Base-by-base conservation (phyloP, 2,329 filamentous ascomycete genomes). In the Xylariaceae sp. region DNA sequence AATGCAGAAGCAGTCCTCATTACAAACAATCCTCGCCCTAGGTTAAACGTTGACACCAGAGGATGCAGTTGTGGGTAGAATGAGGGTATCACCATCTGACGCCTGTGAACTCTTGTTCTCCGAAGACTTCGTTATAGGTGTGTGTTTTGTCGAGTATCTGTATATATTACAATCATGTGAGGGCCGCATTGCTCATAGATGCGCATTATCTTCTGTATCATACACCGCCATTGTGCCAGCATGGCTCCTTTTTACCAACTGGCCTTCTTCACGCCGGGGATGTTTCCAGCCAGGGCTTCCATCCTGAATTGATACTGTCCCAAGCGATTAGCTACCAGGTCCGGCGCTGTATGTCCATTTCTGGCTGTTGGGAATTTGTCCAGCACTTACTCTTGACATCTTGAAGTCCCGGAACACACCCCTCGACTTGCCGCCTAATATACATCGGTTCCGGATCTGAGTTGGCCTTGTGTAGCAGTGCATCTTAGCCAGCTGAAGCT, bases 341-440 rank as follows among this genome's bases (percentile, higher is more conserved):
- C n/a, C n/a, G n/a, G n/a, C n/a, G n/a, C n/a, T n/a, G n/a, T n/a
- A n/a, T n/a, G n/a, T n/a, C n/a, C n/a, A n/a, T n/a, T n/a, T n/a
- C n/a, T n/a, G n/a, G n/a, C n/a, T n/a, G n/a, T n/a, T 97, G 56
- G n/a, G n/a, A n/a, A n/a, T n/a, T n/a, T n/a, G n/a, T n/a, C 14
- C 3, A 8, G 2, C 3, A 36, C 44, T 41, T 19, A 47, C 44
- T 12, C 44, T 44, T 9, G 41, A 34, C 11, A 98, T 76, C 66
- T 88, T 87, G 59, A 98, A 98, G 59, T 92, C 90, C 41, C 88
- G 80, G 50, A 97, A 73, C n/a, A 98, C 74, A 82, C 88, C 88
- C 52, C 88, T 76, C 13, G 83, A 83, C 62, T 87, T 88, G n/a
- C 92, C 92, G 50, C 88, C 88, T 61, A 90, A 76, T 37, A 94